Base-by-base conservation (phyloP, 495 filamentous ascomycete species). In the Chaetomium tenue region DNA sequence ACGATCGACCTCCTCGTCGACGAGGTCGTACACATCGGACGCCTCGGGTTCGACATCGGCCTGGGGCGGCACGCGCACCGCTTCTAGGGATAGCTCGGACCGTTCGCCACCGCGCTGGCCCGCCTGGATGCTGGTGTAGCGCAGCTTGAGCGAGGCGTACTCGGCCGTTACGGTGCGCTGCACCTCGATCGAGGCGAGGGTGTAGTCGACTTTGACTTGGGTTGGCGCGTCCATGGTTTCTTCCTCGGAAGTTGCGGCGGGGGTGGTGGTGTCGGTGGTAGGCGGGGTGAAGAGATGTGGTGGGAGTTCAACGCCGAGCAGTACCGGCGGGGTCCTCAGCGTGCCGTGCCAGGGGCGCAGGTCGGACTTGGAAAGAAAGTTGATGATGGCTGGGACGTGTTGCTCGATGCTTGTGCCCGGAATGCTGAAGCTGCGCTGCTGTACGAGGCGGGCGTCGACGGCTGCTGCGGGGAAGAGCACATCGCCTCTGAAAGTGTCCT, bases 131-230 rank as follows among this genome's bases (percentile, higher is more conserved):
- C 67, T 75, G 0, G 74, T 78, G 73, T 82, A 85, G 0, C 68
- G 64, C 18, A 84, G 58, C 6, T 59, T 70, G 72, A 77, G 78
- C 26, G 71, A 72, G 1, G 71, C 57, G 68, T 73, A 79, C 5
- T 70, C 66, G 28, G 79, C 66, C 1, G 72, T 63, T 23, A 81
- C 64, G 50, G 69, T 67, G 26, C 74, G 74, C 9, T 75, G 73
- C 9, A 80, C 66, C 55, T 85, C 82, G 8, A 82, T 60, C 3
- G 77, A 77, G 30, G 72, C 74, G 65, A 82, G 81, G 23, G 75
- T 66, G 74, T 86, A 85, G 42, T 75, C 63, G 12, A 81, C 67
- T 25, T 71, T 60, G 26, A 77, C 23, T 26, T 5, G 8, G 13
- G 40, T 2, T 70, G 39, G 16, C 74, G 30, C 13, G 16, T 15